phyloP scores from a whole-genome alignment of 2,329 filamentous ascomycete genomes.

The Fusarium euwallaceae region DNA sequence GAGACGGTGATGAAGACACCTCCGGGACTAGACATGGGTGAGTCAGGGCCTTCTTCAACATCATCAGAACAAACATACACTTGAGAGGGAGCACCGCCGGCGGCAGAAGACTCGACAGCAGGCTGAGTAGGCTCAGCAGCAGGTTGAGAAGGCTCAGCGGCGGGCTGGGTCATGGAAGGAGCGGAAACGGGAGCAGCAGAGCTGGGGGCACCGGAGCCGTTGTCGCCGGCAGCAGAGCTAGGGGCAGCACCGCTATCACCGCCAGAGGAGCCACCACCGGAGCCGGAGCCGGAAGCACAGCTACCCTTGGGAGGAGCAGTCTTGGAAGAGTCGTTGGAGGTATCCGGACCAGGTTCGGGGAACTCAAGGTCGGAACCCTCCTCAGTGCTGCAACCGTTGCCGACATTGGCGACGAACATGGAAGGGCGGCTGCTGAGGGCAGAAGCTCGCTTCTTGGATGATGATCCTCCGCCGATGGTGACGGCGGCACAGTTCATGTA shows the following conservation, averaged over 20 bases:
- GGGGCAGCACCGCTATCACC: conserved; percentile 23
- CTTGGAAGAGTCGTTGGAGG: conserved; percentile 55
- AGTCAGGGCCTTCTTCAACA: conserved; percentile 22
- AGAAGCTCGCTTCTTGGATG: conserved; percentile 49
- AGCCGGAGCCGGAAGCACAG: conserved; percentile 44
- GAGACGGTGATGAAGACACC: conserved; percentile 59
- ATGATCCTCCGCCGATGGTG: conserved; percentile 63
- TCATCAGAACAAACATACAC: conserved; percentile 44
- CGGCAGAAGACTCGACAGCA: conserved; percentile 34
- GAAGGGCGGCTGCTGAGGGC: conserved; percentile 70
- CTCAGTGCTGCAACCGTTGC: conserved; percentile 69
- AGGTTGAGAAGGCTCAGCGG: conserved; percentile 23
- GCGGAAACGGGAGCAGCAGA: conserved; percentile 28
- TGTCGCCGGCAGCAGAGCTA: conserved; percentile 19
- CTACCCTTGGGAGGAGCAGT: conserved; percentile 54
- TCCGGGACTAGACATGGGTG: conserved; percentile 52
- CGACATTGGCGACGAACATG: conserved; percentile 80
- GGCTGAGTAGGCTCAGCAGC: conserved; percentile 26
- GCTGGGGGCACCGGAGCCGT: conserved; percentile 20
- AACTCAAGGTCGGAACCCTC: conserved; percentile 72
- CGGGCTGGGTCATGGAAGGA: conserved; percentile 41
- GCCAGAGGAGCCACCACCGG: conserved; percentile 24
- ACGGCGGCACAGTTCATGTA: conserved; percentile 89
- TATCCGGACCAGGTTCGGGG: conserved; percentile 73
- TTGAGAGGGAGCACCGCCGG: conserved; percentile 36